A percentile compares a stretch with the other conserved stretches of the same genome.
These are phyloP conservation scores for Sugiyamaella novakii DNA, from an alignment of 1,139 yeast species.

Conservation along the genomic window DNA sequence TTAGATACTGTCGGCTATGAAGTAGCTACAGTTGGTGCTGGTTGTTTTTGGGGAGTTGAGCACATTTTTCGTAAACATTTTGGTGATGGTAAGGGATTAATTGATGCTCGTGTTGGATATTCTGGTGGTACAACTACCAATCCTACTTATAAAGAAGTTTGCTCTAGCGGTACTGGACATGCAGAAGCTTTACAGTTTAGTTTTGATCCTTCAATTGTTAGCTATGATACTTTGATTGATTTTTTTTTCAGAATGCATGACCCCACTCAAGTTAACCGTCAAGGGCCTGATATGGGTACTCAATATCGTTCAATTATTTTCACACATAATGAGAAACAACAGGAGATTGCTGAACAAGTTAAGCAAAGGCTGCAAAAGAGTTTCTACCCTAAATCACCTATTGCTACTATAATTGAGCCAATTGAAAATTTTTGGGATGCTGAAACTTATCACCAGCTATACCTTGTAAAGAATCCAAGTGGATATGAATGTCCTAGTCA, in stretches of 20 bases:
- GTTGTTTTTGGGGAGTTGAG: slow-evolving; percentile 96
- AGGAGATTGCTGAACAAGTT: slow-evolving; percentile 47
- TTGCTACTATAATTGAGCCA: slow-evolving; percentile 71
- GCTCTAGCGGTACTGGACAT: slow-evolving; percentile 65
- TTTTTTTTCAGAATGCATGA: slow-evolving; percentile 93
- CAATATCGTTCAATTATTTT: slow-evolving; percentile 83
- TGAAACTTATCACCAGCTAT: slow-evolving; percentile 88
- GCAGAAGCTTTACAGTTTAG: slow-evolving; percentile 79
- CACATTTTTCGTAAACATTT: slow-evolving; percentile 74
- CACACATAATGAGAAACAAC: slow-evolving; percentile 58
- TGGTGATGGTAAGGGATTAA: slow-evolving; percentile 56
- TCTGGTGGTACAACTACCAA: slow-evolving; percentile 68
- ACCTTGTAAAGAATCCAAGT: slow-evolving; percentile 72
- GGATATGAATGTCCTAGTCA: slow-evolving; percentile 94
- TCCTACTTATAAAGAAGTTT: slow-evolving; percentile 77
- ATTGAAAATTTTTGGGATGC: slow-evolving; percentile 81
- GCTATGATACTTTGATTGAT: slow-evolving; percentile 66
- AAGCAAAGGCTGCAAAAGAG: slow-evolving; percentile 52
- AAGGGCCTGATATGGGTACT: slow-evolving; percentile 82
- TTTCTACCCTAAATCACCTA: slow-evolving; percentile 54
- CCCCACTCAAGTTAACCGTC: slow-evolving; percentile 59
- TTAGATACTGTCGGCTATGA: slow-evolving; percentile 38
- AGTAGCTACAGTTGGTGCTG: slow-evolving; percentile 47
- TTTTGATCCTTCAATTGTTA: slow-evolving; percentile 67
- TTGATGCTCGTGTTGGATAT: slow-evolving; percentile 84